These are phyloP conservation scores for Parietichytrium sp. DNA, from an alignment of 108 stramenopile species.

Conservation along the genomic window DNA sequence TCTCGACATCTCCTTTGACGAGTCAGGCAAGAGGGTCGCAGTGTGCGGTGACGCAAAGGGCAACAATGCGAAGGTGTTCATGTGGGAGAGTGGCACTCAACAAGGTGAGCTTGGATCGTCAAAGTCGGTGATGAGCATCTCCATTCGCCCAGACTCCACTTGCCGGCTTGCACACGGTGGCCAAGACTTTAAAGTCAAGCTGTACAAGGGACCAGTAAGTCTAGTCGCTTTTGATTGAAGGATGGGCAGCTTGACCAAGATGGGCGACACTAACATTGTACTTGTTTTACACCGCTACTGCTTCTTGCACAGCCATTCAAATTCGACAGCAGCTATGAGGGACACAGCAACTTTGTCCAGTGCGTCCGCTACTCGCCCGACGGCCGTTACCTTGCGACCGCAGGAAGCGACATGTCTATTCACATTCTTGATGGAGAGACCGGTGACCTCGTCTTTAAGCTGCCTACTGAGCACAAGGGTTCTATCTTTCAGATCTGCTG, in stretches of 20 bases:
- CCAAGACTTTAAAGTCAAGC: conserved; percentile 20
- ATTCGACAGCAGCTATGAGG: background rate
- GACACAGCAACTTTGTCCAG: conserved; percentile 31
- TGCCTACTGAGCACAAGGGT: conserved; percentile 29
- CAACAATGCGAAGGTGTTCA: background rate
- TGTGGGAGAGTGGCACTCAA: conserved; percentile 27
- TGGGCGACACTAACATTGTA: too few relatives aligned
- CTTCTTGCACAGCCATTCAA: too few relatives aligned
- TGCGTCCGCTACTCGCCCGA: conserved; percentile 8
- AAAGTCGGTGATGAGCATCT: background rate
- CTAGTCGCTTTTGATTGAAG: too few relatives aligned
- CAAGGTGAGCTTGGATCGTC: conserved; percentile 13
- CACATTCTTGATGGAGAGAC: conserved; percentile 32
- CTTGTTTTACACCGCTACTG: too few relatives aligned
- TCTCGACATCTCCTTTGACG: conserved; percentile 22
- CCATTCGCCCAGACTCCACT: background rate
- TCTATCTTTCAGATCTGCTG: conserved; percentile 1
- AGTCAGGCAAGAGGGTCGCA: conserved; percentile 10
- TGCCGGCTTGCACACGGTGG: background rate
- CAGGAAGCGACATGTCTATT: conserved; percentile 10
- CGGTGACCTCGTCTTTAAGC: background rate
- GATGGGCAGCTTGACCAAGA: too few relatives aligned
- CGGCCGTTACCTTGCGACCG: background rate
- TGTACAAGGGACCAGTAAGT: conserved; percentile 10
- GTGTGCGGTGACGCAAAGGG: conserved; percentile 35